These are phyloP conservation scores for Onygenales sp. DNA, from an alignment of 2,329 filamentous ascomycete species.

Conservation along the genomic window DNA sequence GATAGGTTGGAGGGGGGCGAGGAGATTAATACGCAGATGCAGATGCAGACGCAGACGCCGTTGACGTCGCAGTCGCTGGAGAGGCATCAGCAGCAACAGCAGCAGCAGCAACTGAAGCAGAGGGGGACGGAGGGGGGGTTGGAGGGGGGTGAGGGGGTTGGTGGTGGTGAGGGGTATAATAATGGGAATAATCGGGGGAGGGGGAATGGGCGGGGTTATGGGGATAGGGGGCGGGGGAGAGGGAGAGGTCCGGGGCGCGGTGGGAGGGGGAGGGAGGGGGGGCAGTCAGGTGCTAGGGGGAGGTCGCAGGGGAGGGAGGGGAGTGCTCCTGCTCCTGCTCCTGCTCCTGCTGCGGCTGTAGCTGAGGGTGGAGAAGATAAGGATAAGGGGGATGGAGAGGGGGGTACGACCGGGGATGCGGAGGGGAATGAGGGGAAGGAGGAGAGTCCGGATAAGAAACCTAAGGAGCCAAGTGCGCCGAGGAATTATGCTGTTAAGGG, in stretches of 20 bases:
- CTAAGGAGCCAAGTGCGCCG: constrained; percentile 14
- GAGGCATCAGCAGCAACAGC: constrained; percentile 17
- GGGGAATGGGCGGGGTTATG: not conserved
- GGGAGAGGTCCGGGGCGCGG: constrained; percentile 6
- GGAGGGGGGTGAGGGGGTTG: not conserved
- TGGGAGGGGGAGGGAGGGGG: constrained; percentile 10
- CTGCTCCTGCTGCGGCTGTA: not conserved
- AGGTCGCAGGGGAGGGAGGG: not conserved
- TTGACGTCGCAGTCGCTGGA: constrained; percentile 9
- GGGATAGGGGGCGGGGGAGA: not conserved
- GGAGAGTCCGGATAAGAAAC: not conserved
- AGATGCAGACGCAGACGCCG: constrained; percentile 16
- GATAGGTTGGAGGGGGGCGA: constrained; percentile 3
- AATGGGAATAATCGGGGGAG: not conserved
- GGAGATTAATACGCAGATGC: constrained; percentile 4
- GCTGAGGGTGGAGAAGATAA: not conserved
- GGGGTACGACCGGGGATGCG: not conserved
- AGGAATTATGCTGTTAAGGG: constrained; percentile 42
- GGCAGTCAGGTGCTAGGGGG: not conserved
- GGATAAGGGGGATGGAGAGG: not conserved
- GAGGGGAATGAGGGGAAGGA: not conserved
- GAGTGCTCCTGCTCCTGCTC: not conserved
- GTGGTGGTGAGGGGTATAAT: not conserved
- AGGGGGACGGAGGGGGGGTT: not conserved
- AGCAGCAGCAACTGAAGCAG: constrained; percentile 11